Conservation (phyloP, 1,139 yeast species). For the Taphrina communis region DNA sequence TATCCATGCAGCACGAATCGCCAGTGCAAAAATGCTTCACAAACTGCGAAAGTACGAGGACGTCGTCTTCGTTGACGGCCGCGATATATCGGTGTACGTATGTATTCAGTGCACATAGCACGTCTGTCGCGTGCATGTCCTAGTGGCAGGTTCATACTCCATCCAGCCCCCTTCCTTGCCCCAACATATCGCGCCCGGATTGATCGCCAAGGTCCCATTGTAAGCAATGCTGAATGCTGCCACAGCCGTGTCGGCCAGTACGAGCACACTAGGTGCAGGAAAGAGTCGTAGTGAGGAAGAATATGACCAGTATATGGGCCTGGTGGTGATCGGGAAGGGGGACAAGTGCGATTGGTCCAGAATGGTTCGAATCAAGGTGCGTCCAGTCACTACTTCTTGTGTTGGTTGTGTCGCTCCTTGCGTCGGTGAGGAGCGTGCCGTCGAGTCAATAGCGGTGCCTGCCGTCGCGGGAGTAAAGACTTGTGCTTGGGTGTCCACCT, state of each 20-base stretch:
- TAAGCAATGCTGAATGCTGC: conserved; percentile 42
- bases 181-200: conserved; percentile 41
- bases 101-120: conserved; percentile 23
- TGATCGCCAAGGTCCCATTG: conserved; percentile 42
- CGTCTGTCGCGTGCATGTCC: conserved; percentile 8
- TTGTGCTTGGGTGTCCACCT: conserved; percentile 26
- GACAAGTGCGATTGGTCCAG: conserved; percentile 87
- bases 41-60: too few species aligned
- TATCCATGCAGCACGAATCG: background rate
- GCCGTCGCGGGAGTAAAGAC: conserved; percentile 47
- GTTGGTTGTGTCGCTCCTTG: conserved; percentile 6
- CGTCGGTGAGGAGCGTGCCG: conserved; percentile 14
- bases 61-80: too few species aligned
- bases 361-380: conserved; percentile 49
- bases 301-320: conserved; percentile 72
- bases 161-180: conserved; percentile 41
- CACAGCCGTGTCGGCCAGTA: conserved; percentile 42
- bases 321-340: conserved; percentile 68
- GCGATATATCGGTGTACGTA: too few species aligned
- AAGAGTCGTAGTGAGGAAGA: conserved; percentile 68
- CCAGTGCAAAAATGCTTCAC: background rate
- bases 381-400: conserved; percentile 13
- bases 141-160: conserved; percentile 41
- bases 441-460: conserved; percentile 45
- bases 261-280: conserved; percentile 42